These are phyloP conservation scores for Cyclotella kingstonii DNA, from an alignment of 108 stramenopile species.

Conservation along the genomic window DNA sequence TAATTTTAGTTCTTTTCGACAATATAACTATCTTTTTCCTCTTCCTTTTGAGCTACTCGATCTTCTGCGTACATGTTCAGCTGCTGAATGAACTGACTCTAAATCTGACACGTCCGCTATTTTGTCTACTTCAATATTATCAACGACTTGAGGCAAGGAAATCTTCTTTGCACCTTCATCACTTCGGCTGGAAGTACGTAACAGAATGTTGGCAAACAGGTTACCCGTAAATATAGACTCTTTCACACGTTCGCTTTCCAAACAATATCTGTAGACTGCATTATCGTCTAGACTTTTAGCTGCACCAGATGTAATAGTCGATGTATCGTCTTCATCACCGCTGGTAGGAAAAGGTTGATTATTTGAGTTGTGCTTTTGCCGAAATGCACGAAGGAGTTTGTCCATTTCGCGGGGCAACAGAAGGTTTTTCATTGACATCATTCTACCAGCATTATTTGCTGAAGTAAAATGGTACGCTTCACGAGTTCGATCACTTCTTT, in stretches of 20 bases:
- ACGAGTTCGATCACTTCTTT: constrained; percentile 13
- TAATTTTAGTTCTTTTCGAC: no score
- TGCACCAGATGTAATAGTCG: constrained; percentile 30
- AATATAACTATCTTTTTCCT: no score
- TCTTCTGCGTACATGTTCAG: background rate
- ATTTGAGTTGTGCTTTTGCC: constrained; percentile 33
- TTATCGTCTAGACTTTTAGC: constrained; percentile 31
- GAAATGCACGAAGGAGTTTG: constrained; percentile 26
- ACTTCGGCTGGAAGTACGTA: constrained; percentile 1
- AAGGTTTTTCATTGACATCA: constrained; percentile 19
- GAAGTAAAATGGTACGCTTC: constrained; percentile 10
- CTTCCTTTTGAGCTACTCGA: background rate
- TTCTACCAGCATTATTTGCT: background rate
- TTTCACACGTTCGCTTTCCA: constrained; percentile 8
- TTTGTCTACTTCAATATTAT: constrained; percentile 4
- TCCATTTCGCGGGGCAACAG: constrained; percentile 31
- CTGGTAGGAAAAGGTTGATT: constrained; percentile 18
- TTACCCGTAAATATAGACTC: constrained; percentile 20
- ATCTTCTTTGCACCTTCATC: constrained; percentile 2
- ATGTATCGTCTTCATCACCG: constrained; percentile 21
- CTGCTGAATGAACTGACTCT: constrained; percentile 22
- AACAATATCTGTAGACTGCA: constrained; percentile 24
- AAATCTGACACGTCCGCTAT: constrained; percentile 32
- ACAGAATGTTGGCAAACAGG: constrained; percentile 22
- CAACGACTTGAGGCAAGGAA: constrained; percentile 22